phyloP scores from a whole-genome alignment of 257 asterid species.

The Jasminum sambac region DNA sequence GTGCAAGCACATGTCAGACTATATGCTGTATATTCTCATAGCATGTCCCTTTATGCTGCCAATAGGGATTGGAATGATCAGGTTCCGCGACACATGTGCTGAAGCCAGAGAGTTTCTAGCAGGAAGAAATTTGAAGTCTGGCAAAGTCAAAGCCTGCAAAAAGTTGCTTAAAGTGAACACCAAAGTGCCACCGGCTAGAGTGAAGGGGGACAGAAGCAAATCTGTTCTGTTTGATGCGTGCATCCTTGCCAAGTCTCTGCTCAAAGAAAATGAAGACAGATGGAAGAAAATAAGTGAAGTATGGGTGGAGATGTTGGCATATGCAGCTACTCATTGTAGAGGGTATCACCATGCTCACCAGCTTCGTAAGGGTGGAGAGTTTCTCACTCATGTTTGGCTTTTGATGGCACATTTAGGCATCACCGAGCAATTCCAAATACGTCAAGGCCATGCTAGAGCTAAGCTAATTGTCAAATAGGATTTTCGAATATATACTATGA shows the following conservation, averaged over 20 bases:
- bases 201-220: conserved; percentile 67
- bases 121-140: conserved; percentile 14
- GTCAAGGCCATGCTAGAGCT: conserved; percentile 59
- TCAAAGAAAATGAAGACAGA: neutral
- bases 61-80: conserved; percentile 52
- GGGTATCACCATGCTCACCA: conserved; percentile 56
- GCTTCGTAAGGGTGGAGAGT: conserved; percentile 62
- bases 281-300: conserved; percentile 37
- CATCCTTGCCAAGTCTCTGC: conserved; percentile 37
- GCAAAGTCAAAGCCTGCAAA: conserved; percentile 28
- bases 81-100: conserved; percentile 51
- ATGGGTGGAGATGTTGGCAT: conserved; percentile 55
- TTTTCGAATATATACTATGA: neutral
- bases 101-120: conserved; percentile 44
- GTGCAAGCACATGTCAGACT: conserved; percentile 48
- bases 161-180: conserved; percentile 43
- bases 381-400: conserved; percentile 67
- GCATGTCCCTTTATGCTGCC: conserved; percentile 53
- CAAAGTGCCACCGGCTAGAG: conserved; percentile 38
- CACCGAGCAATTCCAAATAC: conserved; percentile 49
- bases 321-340: conserved; percentile 50
- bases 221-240: conserved; percentile 57
- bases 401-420: conserved; percentile 64
- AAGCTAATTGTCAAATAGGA: conserved; percentile 39
- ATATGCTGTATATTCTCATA: conserved; percentile 52